Base-by-base conservation (phyloP, 176 grass and related monocot species). In the Cenchrus fungigraminus region DNA sequence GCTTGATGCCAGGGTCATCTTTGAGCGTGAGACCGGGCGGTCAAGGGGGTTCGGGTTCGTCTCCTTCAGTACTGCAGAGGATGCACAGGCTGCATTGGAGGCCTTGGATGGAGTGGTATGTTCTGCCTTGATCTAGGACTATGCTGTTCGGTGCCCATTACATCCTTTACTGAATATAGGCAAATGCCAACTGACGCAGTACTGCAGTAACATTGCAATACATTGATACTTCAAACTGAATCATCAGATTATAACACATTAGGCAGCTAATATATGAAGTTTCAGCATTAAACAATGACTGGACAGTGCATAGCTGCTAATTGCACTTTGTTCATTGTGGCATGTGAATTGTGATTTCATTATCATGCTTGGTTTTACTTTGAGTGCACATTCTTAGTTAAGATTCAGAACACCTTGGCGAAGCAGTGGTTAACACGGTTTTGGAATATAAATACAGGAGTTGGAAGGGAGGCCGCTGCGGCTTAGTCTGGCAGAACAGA, bases 11-110 rank as follows among this genome's bases (percentile, higher is more conserved):
- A 92, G 91, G 85, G 84, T 96, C 81, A 92, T 96, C 79, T 92
- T 94, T 1, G 97, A 99, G 78, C 83, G 91, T 0, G 91, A 91
- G 10, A 92, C 91, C 0, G 90, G 97, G 0, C 79, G 86, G 56
- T 99, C 97, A 3, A 95, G 90, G 82, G 97, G 97, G 2, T 99
- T 92, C 7, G 93, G 93, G 16, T 99, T 99, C 10, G 65, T 99
- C 10, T 87, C 97, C 6, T 99, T 99, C 65, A 66, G 49, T 8
- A 96, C 97, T 1, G 25, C 76, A 31, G 86, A 99, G 65, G 91
- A 91, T 6, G 94, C 91, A 45, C 76, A 86, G 58, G 89, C 93
- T 79, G 93, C 88, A 55, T 65, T 96, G 81, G 86, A 92, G 43
- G 82, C 90, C 68, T 74, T 96, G 90, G 87, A 99, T 55, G 97